Evolutionary conservation across 2,329 filamentous ascomycete species (phyloP).

Genomic region (Curvularia spicifera): DNA sequence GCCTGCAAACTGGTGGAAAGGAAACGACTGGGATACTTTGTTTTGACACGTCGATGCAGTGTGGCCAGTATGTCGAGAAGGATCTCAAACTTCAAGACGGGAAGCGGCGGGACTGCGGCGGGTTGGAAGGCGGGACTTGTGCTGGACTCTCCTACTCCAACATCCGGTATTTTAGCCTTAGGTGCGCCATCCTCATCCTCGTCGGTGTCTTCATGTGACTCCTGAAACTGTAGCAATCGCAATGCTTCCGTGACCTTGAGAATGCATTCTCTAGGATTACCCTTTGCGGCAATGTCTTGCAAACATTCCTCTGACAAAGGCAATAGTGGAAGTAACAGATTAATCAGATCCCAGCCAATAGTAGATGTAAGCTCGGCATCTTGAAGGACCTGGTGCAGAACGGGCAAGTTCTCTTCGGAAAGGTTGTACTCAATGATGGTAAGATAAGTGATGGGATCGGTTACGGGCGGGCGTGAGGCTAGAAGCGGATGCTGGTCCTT

Average conservation of each 20-base stretch:
- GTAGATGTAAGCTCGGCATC: constrained; percentile 72
- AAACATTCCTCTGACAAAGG: constrained; percentile 72
- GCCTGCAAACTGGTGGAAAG: constrained; percentile 77
- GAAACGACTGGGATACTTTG: constrained; percentile 79
- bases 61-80: constrained; percentile 75
- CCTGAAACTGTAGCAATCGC: constrained; percentile 62
- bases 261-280: constrained; percentile 82
- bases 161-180: constrained; percentile 29
- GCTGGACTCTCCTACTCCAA: constrained; percentile 43
- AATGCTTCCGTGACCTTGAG: constrained; percentile 79
- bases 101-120: constrained; percentile 46
- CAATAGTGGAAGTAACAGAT: constrained; percentile 72
- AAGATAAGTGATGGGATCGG: constrained; percentile 77
- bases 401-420: constrained; percentile 68
- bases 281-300: constrained; percentile 74
- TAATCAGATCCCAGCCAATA: constrained; percentile 84
- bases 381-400: constrained; percentile 71
- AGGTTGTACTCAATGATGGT: constrained; percentile 79
- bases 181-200: constrained; percentile 46
- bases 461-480: constrained; percentile 65
- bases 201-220: constrained; percentile 61
- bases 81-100: constrained; percentile 67
- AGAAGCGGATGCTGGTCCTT: constrained; percentile 58
- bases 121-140: constrained; percentile 35
- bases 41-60: constrained; percentile 75